Base-by-base conservation (phyloP, 129 eudicot genomes). In the Pulicaria dysenterica region DNA sequence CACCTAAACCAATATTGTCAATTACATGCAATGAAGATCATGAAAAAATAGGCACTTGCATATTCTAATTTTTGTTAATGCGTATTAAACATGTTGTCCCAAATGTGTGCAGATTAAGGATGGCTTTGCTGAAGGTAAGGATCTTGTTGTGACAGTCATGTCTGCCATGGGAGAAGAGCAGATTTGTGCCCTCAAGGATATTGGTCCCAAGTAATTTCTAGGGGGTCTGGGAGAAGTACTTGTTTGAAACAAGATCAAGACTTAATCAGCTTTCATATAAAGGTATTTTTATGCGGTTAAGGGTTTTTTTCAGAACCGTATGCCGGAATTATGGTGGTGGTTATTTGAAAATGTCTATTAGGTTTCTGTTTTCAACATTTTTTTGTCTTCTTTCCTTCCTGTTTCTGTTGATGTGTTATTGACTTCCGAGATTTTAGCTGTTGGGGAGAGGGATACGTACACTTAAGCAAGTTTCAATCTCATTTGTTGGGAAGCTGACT, bases 141-240 rank as follows among this genome's bases (percentile, higher is more conserved):
- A 89, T 68, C 84, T 89, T 63, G 87, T 86, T 62, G 90, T 89
- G 82, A 79, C 88, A 13, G 96, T 89, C 58, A 86, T 89, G 96
- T 89, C 96, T 56, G 87, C 96, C 58, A 89, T 89, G 96, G 92
- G 96, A 46, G 96, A 89, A 77, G 96, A 89, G 83, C 96, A 86
- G 82, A 89, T 86, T 77, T 73, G 83, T 46, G 89, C 85, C 58
- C 85, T 89, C 68, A 89, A 89, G 89, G 96, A 89, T 78, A 84
- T 86, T 74, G 91, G 95, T 39, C 86, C 88, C 54, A 88, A 88
- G 83, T 88, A 85, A 71, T 5, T 16, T 39, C 4, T 10, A 7
- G 43, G 13, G 8, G 72, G 45, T 12, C 34, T 39, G 37, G 64
- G 34, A 64, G 47, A 14, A 10, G 13, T 40, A 9, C 51, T 45